Conservation (phyloP, 352 stramenopile genomes). For the Phytophthora brassicae region DNA sequence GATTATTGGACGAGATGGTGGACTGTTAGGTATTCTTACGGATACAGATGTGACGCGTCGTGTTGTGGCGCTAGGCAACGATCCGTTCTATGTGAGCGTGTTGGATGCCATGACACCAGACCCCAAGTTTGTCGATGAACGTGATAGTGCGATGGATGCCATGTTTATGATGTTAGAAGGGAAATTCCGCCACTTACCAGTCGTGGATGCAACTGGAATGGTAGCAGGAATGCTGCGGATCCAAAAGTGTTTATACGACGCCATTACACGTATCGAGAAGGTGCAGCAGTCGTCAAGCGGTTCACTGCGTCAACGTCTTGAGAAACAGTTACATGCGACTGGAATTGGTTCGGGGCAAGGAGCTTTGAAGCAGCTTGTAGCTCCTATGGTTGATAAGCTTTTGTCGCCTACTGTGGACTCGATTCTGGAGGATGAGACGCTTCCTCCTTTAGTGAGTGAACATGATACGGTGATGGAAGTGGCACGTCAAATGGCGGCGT, state of each 20-base stretch:
- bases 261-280: slow-evolving; percentile 96
- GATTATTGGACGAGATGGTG: slow-evolving; percentile 89
- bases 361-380: slow-evolving; percentile 72
- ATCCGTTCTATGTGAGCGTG: slow-evolving; percentile 84
- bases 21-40: slow-evolving; percentile 94
- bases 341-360: slow-evolving; percentile 61
- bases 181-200: slow-evolving; percentile 96
- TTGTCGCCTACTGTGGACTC: slow-evolving; percentile 81
- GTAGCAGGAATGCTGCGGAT: slow-evolving; percentile 98
- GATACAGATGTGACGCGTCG: slow-evolving; percentile 90
- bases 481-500: slow-evolving; percentile 82
- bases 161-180: slow-evolving; percentile 92
- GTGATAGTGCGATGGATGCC: slow-evolving; percentile 88
- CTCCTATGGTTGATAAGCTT: slow-evolving; percentile 86
- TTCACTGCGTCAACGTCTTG: slow-evolving; percentile 67
- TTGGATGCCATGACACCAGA: slow-evolving; percentile 86
- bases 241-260: slow-evolving; percentile 98
- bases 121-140: slow-evolving; percentile 88
- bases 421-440: slow-evolving; percentile 76
- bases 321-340: slow-evolving; percentile 75
- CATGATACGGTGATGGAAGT: slow-evolving; percentile 86
- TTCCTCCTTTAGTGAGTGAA: slow-evolving; percentile 76
- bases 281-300: slow-evolving; percentile 76
- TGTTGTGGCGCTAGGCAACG: slow-evolving; percentile 85
- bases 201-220: slow-evolving; percentile 88